Evolutionary conservation across 768 basidiomycete genomes (phyloP).

Genomic region (Omphalotus guepiniiformis): DNA sequence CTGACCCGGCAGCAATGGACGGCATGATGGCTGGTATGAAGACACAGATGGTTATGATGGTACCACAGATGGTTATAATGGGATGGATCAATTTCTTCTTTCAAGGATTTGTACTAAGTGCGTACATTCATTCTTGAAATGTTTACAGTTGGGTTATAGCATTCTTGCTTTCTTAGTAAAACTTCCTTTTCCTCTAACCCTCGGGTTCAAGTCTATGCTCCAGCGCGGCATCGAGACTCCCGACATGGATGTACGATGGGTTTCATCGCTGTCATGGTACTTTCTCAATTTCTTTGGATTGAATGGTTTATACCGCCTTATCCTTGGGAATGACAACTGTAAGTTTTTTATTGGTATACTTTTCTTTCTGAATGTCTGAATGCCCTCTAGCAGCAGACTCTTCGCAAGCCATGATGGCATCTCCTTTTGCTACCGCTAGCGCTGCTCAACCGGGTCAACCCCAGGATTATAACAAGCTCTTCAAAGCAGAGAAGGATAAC

Average conservation of each 20-base stretch:
- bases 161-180: slow-evolving; percentile 56
- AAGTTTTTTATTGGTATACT: slow-evolving; percentile 24
- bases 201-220: slow-evolving; percentile 97
- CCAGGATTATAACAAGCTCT: slow-evolving; percentile 87
- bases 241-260: slow-evolving; percentile 99
- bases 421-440: slow-evolving; percentile 58
- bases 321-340: slow-evolving; percentile 91
- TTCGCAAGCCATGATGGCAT: slow-evolving; percentile 66
- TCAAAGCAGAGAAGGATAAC: slow-evolving; percentile 90
- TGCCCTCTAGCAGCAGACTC: slow-evolving; percentile 64
- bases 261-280: slow-evolving; percentile 98
- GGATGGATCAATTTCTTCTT: slow-evolving; percentile 99
- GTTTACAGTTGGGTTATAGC: neutral
- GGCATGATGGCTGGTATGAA: slow-evolving; percentile 99
- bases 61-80: slow-evolving; percentile 98
- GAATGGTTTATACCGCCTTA: slow-evolving; percentile 91
- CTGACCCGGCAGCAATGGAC: slow-evolving; percentile 91
- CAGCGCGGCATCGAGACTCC: slow-evolving; percentile 93
- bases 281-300: slow-evolving; percentile 98
- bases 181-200: slow-evolving; percentile 92
- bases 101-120: slow-evolving; percentile 96
- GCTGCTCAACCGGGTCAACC: slow-evolving; percentile 50
- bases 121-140: slow-evolving; percentile 34
- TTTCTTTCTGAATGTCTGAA: slow-evolving; percentile 13
- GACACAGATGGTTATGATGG: slow-evolving; percentile 99